phyloP scores from a whole-genome alignment of 2,329 filamentous ascomycete species.

The Diaporthe vexans region DNA sequence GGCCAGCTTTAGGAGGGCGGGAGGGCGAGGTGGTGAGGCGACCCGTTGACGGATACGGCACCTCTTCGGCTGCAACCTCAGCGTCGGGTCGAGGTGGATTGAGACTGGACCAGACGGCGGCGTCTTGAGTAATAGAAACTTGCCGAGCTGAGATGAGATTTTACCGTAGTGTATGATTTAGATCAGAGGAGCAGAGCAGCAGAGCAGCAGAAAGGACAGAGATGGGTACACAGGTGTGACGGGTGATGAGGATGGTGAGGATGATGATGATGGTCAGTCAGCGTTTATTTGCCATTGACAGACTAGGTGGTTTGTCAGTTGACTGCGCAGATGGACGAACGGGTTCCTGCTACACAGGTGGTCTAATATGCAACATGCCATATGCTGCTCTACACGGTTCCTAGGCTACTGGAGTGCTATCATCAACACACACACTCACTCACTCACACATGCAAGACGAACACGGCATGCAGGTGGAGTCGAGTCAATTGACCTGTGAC shows the following conservation, averaged over 20 bases:
- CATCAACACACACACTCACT: no score
- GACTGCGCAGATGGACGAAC: background rate
- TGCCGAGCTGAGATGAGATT: constrained; percentile 13
- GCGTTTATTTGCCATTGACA: no score
- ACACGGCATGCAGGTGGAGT: constrained; percentile 26
- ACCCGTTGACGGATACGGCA: constrained; percentile 5
- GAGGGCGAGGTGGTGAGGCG: background rate
- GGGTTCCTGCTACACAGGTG: background rate
- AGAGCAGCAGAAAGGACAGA: background rate
- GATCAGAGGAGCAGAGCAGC: background rate
- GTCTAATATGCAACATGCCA: background rate
- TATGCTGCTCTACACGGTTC: background rate
- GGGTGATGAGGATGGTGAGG: no score
- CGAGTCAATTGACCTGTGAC: constrained; percentile 34
- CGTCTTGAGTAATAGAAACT: constrained; percentile 21
- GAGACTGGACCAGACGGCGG: constrained; percentile 17
- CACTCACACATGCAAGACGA: background rate
- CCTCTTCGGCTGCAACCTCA: constrained; percentile 30
- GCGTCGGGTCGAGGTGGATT: constrained; percentile 22
- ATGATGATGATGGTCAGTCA: background rate
- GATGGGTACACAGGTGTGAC: no score
- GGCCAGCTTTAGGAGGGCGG: background rate
- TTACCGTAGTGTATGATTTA: background rate
- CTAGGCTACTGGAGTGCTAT: no score
- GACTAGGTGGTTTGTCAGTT: no score